Evolutionary conservation across 371 early-diverging fungal species (phyloP), one percentile per base, ranked within the genome.

Genomic region (Rhizopus microsporus): DNA sequence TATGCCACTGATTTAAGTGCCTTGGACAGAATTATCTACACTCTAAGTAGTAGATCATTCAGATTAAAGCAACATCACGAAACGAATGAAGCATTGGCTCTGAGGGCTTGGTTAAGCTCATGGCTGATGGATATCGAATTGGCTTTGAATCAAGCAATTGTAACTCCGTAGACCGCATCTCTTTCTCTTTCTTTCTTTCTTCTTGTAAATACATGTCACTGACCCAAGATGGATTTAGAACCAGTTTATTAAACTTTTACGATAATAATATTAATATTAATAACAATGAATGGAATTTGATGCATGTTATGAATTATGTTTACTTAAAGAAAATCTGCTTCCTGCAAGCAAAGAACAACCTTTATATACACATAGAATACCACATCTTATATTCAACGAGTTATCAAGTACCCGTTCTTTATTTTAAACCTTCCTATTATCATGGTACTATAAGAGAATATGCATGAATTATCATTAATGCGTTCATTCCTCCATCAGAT

Each of bases 341-440:
- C 15, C 5, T 46, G 30, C 16, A 46, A 46, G 30, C 29, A 46
- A 8, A 42, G 6, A 10, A 3, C 10, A 15, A 42, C 6, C 6
- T n/a, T 10, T 46, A 29, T 46, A 46, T 46, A 5, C 17, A 46
- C 7, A 29, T 46, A 17, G 83, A 84, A 16, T 86, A 90, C 51
- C 91, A 90, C 56, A 72, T 87, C 9, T 77, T 86, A 3, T 90
- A 88, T 62, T 89, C 89, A 4, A 60, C 82, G 5, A 78, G 74
- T 16, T 91, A 88, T 60, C 82, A 81, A 49, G 87, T 86, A 5
- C 91, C 91, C 5, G 86, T 88, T 0, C 74, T 91, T 43, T 90
- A 90, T 60, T 78, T 91, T 34, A 78, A 71, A 54, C 80, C 80
- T 4, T 16, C 7, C 1, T 82, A 69, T 57, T 63, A 61, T 32